Base-by-base conservation (phyloP, 805 yeast genomes). In the Candida boidinii region DNA sequence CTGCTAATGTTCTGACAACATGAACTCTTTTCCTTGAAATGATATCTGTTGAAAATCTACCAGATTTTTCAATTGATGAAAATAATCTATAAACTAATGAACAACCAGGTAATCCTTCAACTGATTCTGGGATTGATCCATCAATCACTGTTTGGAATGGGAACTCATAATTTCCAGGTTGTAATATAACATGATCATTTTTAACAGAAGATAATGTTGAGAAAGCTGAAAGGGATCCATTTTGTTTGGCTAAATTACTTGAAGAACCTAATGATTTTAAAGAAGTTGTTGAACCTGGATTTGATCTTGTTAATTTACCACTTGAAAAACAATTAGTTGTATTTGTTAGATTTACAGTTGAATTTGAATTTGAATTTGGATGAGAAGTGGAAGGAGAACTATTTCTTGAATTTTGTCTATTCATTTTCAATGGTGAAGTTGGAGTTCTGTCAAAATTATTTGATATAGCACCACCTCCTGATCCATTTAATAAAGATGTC, bases 101-200 rank as follows among this genome's bases (percentile, higher is more conserved):
- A 19, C 86, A 85, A 32, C 90, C 81, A 2, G 86, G 86, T 32
- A 87, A 64, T 9, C 96, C 96, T 51, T 88, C 95, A 7, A 92
- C 79, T 18, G 94, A 79, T 54, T 92, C 98, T 2, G 86, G 77
- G 29, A 82, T 67, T 24, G 76, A 66, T 1, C 97, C 97, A 0
- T 95, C 95, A 16, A 90, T 51, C 17, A 87, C 68, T 1, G 90
- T 71, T 39, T 79, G 79, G 53, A 92, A 92, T 0, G 97, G 96
- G 46, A 92, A 74, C 49, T 83, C 94, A 51, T 90, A 87, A 54
- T 83, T 83, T 0, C 97, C 97, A 39, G 70, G 74, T 1, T 65
- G 66, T 35, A 82, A 53, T 5, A 66, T 56, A 38, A 70, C 73
- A 21, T 53, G 38, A 14, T 51, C 58, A 15, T 30, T 39, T 31